Conservation (phyloP, 345 rosid species). For the Geranium brycei region DNA sequence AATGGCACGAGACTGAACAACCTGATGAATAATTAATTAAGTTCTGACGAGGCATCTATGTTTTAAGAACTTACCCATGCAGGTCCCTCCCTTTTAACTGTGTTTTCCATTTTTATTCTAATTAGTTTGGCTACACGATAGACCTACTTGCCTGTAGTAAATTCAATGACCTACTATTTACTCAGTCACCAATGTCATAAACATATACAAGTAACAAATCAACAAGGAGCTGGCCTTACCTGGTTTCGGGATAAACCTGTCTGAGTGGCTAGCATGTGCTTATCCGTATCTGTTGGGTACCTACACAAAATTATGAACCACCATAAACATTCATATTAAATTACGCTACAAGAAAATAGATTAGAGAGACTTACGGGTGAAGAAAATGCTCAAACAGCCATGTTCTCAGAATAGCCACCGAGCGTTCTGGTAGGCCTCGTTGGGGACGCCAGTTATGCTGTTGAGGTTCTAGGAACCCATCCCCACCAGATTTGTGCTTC, state of each 20-base stretch:
- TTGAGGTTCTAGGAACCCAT: slow-evolving; percentile 34
- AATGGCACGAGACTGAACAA: no score
- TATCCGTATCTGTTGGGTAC: slow-evolving; percentile 52
- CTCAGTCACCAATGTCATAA: not conserved
- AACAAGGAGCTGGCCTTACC: slow-evolving; percentile 17
- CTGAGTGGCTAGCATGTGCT: slow-evolving; percentile 48
- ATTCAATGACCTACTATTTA: no score
- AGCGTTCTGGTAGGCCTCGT: slow-evolving; percentile 53
- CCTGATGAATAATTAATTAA: no score
- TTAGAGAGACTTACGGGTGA: slow-evolving; percentile 39
- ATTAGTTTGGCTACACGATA: no score
- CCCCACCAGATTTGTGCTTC: slow-evolving; percentile 23
- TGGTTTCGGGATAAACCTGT: slow-evolving; percentile 51
- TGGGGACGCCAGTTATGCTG: slow-evolving; percentile 55
- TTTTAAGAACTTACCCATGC: no score
- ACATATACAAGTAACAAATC: slow-evolving; percentile 3
- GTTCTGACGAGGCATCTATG: no score
- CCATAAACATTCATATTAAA: not conserved
- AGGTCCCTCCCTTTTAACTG: no score
- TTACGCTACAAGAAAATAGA: not conserved
- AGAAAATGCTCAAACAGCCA: slow-evolving; percentile 73
- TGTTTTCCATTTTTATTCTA: no score
- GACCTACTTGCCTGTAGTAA: no score
- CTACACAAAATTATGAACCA: slow-evolving; percentile 10
- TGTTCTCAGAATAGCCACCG: slow-evolving; percentile 44